These are phyloP conservation scores for Entomophthora muscae DNA, from an alignment of 371 early-diverging fungal species.

Conservation along the genomic window DNA sequence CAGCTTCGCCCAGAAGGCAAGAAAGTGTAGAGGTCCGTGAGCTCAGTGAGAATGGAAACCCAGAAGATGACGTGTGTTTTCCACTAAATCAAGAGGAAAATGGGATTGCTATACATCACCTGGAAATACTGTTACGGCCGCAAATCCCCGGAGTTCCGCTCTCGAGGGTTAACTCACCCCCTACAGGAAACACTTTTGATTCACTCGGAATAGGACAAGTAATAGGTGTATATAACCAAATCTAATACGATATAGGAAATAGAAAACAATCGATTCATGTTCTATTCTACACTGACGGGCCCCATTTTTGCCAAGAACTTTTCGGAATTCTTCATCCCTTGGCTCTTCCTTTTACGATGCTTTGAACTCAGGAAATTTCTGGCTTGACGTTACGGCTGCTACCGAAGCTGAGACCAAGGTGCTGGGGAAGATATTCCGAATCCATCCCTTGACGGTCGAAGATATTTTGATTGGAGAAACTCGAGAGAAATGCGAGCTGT, in stretches of 20 bases:
- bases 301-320: constrained; percentile 25
- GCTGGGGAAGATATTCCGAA: constrained; percentile 32
- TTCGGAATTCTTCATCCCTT: constrained; percentile 10
- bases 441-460: too few species aligned
- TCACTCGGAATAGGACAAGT: not conserved
- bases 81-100: not conserved
- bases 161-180: too few species aligned
- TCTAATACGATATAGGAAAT: constrained; percentile 7
- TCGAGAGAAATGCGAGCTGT: too few species aligned
- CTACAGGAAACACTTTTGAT: not conserved
- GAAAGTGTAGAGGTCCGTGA: too few species aligned
- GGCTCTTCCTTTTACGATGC: constrained; percentile 21
- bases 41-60: too few species aligned
- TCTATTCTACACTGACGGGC: constrained; percentile 29
- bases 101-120: not conserved
- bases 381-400: constrained; percentile 74
- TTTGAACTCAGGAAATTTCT: constrained; percentile 42
- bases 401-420: constrained; percentile 58
- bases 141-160: not conserved
- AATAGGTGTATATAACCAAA: not conserved
- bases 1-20: too few species aligned
- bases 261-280: constrained; percentile 28
- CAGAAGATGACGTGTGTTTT: constrained; percentile 4
- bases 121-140: not conserved
- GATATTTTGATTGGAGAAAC: too few species aligned